phyloP scores from a whole-genome alignment of 129 eudicot genomes.

The Apium graveolens region DNA sequence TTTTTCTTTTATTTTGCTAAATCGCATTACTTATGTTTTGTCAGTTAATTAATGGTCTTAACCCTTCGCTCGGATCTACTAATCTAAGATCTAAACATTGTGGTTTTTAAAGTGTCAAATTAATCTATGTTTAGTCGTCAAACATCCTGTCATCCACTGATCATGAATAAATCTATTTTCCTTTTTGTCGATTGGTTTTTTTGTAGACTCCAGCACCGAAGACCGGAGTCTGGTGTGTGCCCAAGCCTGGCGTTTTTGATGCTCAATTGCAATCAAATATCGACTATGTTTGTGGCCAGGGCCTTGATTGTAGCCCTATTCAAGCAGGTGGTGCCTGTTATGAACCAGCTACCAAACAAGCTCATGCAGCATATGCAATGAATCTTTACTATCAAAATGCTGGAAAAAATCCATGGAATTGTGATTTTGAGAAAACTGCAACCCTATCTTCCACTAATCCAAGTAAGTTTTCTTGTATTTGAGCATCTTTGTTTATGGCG shows the following conservation, averaged over 20 bases:
- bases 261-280: slow-evolving; percentile 64
- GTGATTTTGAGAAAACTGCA: slow-evolving; percentile 69
- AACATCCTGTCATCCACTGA: neutral
- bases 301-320: slow-evolving; percentile 71
- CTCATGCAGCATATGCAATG: slow-evolving; percentile 85
- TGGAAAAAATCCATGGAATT: slow-evolving; percentile 69
- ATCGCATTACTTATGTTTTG: neutral
- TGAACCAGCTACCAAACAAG: slow-evolving; percentile 48
- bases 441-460: slow-evolving; percentile 57
- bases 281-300: slow-evolving; percentile 65
- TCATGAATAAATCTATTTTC: neutral
- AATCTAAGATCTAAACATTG: neutral
- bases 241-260: slow-evolving; percentile 57
- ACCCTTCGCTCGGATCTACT: neutral
- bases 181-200: neutral
- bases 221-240: slow-evolving; percentile 64
- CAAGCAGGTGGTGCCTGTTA: slow-evolving; percentile 80
- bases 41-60: neutral
- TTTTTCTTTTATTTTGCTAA: neutral
- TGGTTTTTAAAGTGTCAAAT: neutral
- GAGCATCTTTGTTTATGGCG: neutral
- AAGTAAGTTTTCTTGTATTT: slow-evolving; percentile 42
- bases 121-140: neutral
- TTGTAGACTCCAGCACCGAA: slow-evolving; percentile 49
- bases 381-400: slow-evolving; percentile 65